Conservation (phyloP, 371 early-diverging fungal species). For the Sporodiniella umbellata region DNA sequence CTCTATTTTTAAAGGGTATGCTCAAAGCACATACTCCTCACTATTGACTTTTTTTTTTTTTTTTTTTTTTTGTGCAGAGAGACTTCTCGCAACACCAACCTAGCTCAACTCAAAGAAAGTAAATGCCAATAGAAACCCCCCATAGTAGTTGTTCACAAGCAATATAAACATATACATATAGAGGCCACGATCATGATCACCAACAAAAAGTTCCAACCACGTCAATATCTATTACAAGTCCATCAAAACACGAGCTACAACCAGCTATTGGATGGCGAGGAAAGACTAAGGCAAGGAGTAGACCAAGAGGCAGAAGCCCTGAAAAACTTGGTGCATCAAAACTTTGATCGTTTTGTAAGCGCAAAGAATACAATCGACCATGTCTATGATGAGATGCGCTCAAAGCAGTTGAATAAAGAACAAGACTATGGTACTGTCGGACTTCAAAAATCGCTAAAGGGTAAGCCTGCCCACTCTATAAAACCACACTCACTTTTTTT, state of each 20-base stretch:
- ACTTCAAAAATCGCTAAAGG: conserved; percentile 31
- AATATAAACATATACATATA: conserved; percentile 5
- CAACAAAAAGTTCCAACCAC: conserved; percentile 77
- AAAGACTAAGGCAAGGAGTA: conserved; percentile 67
- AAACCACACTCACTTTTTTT: not conserved
- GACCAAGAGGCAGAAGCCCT: conserved; percentile 84
- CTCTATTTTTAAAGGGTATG: conserved; percentile 47
- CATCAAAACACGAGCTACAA: conserved; percentile 81
- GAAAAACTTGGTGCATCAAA: conserved; percentile 85
- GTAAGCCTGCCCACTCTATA: too few relatives aligned
- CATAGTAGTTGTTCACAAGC: not conserved
- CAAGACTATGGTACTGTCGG: conserved; percentile 77
- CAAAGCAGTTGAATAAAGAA: conserved; percentile 72
- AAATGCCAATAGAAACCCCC: conserved; percentile 3
- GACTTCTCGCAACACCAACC: conserved; percentile 28
- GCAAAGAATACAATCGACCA: conserved; percentile 95
- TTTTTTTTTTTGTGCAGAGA: conserved; percentile 17
- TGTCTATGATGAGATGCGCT: conserved; percentile 88
- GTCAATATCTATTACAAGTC: conserved; percentile 75
- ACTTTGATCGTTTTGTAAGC: conserved; percentile 94
- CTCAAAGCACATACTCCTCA: not conserved
- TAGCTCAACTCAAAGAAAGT: conserved; percentile 47
- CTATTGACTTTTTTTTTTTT: not conserved
- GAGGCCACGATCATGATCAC: conserved; percentile 46
- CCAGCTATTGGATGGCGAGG: conserved; percentile 75